Conservation (phyloP, 1,284 basidiomycete species). For the Trichosporon sp. region DNA sequence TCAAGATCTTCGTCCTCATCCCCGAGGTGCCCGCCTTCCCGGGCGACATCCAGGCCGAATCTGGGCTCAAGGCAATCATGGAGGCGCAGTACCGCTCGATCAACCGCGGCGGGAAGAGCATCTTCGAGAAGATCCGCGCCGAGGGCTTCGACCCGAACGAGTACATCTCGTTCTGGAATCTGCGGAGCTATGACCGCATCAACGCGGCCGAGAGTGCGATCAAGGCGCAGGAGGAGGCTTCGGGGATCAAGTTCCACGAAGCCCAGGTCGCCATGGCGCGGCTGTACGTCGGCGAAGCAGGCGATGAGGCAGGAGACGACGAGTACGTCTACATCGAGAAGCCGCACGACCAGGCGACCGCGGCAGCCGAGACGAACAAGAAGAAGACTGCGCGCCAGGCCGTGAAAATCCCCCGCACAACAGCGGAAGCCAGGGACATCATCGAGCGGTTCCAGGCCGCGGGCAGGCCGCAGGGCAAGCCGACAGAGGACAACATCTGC, state of each 20-base stretch:
- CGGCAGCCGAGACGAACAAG: slow-evolving; percentile 52
- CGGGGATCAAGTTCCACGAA: slow-evolving; percentile 72
- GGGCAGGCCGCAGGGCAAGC: slow-evolving; percentile 45
- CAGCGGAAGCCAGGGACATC: slow-evolving; percentile 56
- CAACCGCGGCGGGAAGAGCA: slow-evolving; percentile 76
- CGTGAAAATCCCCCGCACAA: slow-evolving; percentile 56
- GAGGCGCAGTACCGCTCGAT: slow-evolving; percentile 61
- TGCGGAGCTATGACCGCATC: slow-evolving; percentile 84
- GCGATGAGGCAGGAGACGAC: slow-evolving; percentile 31
- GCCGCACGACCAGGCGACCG: slow-evolving; percentile 55
- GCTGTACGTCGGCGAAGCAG: slow-evolving; percentile 59
- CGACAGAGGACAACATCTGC: slow-evolving; percentile 8
- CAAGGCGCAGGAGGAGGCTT: slow-evolving; percentile 61
- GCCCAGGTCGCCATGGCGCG: slow-evolving; percentile 81
- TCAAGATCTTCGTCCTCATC: slow-evolving; percentile 71
- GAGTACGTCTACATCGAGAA: slow-evolving; percentile 46
- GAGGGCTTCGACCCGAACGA: slow-evolving; percentile 69
- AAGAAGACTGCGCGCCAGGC: slow-evolving; percentile 41
- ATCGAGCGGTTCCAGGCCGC: slow-evolving; percentile 63
- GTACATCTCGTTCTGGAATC: slow-evolving; percentile 72
- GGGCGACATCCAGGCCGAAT: slow-evolving; percentile 69
- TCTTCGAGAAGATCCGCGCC: slow-evolving; percentile 72
- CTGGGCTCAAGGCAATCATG: slow-evolving; percentile 57
- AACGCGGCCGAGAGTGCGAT: slow-evolving; percentile 65
- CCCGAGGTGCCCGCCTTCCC: slow-evolving; percentile 57